Conservation (phyloP, 2,329 filamentous ascomycete species). For the Ophiostoma montium region DNA sequence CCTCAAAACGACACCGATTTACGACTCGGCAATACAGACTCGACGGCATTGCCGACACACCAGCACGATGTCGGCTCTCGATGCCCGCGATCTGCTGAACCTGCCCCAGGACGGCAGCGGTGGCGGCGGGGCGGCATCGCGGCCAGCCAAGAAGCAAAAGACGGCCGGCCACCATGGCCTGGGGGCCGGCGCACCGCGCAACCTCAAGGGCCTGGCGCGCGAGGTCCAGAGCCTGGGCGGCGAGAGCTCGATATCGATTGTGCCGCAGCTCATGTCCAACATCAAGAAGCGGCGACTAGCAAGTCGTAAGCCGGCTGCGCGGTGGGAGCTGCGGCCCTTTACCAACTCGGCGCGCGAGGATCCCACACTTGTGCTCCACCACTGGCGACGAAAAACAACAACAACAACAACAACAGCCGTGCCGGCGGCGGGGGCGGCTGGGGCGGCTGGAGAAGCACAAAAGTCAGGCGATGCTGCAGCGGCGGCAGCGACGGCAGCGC, state of each 20-base stretch:
- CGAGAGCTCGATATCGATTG: slow-evolving; percentile 53
- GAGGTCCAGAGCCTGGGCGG: slow-evolving; percentile 53
- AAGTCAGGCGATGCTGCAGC: neutral
- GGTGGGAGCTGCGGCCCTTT: slow-evolving; percentile 59
- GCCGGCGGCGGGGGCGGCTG: no score
- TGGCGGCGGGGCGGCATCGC: slow-evolving; percentile 22
- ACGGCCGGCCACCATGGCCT: slow-evolving; percentile 33
- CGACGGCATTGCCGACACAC: neutral
- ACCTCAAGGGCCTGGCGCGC: slow-evolving; percentile 48
- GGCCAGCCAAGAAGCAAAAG: slow-evolving; percentile 64
- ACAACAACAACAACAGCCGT: neutral
- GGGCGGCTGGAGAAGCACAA: neutral
- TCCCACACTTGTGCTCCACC: slow-evolving; percentile 50
- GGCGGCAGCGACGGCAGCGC: neutral
- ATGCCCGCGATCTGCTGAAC: slow-evolving; percentile 81
- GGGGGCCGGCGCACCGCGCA: slow-evolving; percentile 21
- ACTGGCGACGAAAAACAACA: slow-evolving; percentile 51
- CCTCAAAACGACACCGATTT: no score
- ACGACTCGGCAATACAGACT: no score
- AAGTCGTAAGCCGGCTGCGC: slow-evolving; percentile 39
- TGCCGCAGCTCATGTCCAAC: slow-evolving; percentile 38
- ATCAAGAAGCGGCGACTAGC: slow-evolving; percentile 46
- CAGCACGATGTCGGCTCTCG: slow-evolving; percentile 47
- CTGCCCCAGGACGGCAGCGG: slow-evolving; percentile 46
- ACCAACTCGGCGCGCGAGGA: slow-evolving; percentile 64